These are phyloP conservation scores for Pseudopithomyces chartarum DNA, from an alignment of 2,329 filamentous ascomycete species.

Conservation along the genomic window DNA sequence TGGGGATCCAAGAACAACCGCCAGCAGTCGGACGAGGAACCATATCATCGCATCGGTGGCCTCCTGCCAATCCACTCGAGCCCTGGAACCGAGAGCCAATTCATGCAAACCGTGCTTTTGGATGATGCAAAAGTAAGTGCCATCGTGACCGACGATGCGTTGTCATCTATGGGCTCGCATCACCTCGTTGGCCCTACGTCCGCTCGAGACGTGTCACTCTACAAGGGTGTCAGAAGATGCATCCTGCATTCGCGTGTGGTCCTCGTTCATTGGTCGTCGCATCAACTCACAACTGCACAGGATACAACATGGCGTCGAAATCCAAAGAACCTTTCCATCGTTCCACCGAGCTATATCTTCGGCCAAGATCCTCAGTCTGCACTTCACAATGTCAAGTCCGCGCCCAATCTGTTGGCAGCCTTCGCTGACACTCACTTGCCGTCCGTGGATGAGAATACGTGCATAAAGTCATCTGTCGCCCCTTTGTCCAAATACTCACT, in stretches of 20 bases:
- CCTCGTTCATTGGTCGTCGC: slow-evolving; percentile 38
- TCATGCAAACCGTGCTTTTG: slow-evolving; percentile 15
- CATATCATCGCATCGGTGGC: slow-evolving; percentile 44
- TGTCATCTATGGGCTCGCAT: slow-evolving; percentile 22
- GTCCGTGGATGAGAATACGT: slow-evolving; percentile 24
- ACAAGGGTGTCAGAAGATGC: neutral
- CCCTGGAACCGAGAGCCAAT: slow-evolving; percentile 17
- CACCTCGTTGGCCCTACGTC: neutral
- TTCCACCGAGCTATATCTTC: slow-evolving; percentile 28
- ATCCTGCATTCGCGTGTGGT: slow-evolving; percentile 34
- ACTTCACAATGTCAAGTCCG: slow-evolving; percentile 37
- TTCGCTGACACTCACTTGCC: slow-evolving; percentile 49
- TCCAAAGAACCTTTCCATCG: slow-evolving; percentile 37
- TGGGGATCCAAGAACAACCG: slow-evolving; percentile 47
- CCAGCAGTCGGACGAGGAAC: slow-evolving; percentile 37
- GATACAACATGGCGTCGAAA: slow-evolving; percentile 28
- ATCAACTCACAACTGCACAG: slow-evolving; percentile 21
- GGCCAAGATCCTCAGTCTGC: slow-evolving; percentile 30
- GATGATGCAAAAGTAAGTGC: slow-evolving; percentile 37
- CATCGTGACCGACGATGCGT: slow-evolving; percentile 25
- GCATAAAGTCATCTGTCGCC: slow-evolving; percentile 32
- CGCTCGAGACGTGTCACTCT: slow-evolving; percentile 27
- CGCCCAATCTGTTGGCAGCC: slow-evolving; percentile 45
- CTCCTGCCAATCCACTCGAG: slow-evolving; percentile 43
- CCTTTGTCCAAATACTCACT: slow-evolving; percentile 48